Evolutionary conservation across 345 rosid species (phyloP), one percentile per base, ranked within the genome.

Genomic region (Sapria himalayana): DNA sequence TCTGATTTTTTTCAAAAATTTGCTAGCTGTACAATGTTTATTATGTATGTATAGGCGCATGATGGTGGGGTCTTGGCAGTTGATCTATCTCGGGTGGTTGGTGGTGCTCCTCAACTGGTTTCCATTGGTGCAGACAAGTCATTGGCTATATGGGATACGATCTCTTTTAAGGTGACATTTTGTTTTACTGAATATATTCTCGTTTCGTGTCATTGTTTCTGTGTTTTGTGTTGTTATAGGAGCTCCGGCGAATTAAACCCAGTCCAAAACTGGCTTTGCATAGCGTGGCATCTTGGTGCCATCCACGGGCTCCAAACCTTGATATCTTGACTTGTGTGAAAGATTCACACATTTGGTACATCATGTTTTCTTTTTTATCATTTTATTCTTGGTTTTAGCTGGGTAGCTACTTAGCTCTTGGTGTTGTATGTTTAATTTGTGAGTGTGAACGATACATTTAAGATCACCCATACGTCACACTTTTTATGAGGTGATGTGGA

Each of bases 211-310:
- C 29, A 22, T 47, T 25, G 20, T 52, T 31, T 22, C 15, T 51
- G 39, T 45, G 49, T 55, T 20, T 19, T 49, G 33, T 54, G 1
- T 21, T 7, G 4, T 12, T 27, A 43, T 77, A 89, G 95, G 99
- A 89, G 60, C 62, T 89, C 46, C 81, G 93, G 43, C 70, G 95
- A 58, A 89, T 89, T 56, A 89, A 84, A 67, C 99, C 99, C 45
- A 95, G 82, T 46, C 73, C 93, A 37, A 89, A 61, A 63, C 73
- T 79, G 57, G 82, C 99, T 35, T 89, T 94, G 62, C 93, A 89
- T 43, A 89, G 99, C 56, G 76, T 89, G 56, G 81, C 95, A 59
- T 89, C 95, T 55, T 89, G 99, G 99, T 84, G 99, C 61, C 95
- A 79, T 56, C 99, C 99, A 49, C 76, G 99, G 55, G 99, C 99